phyloP scores from a whole-genome alignment of 176 grass and related monocot species.

The Raddia distichophylla region DNA sequence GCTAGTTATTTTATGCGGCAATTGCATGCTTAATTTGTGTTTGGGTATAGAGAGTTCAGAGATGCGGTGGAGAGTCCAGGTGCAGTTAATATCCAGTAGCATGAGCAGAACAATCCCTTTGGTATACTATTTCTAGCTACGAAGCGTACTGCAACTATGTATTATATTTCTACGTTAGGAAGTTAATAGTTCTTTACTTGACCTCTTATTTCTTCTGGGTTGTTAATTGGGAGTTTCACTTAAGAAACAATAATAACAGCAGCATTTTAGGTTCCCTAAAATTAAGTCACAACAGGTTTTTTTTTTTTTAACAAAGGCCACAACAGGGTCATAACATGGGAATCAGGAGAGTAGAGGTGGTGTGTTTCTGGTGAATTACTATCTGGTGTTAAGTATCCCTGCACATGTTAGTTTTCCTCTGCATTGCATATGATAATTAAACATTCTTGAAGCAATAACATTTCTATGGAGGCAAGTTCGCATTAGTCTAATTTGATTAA shows the following conservation, averaged over 20 bases:
- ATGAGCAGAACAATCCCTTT: slow-evolving; percentile 1
- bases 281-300: background rate
- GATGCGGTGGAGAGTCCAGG: slow-evolving; percentile 5
- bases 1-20: slow-evolving; percentile 36
- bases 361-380: background rate
- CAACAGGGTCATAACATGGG: background rate
- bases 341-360: background rate
- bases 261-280: background rate
- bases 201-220: background rate
- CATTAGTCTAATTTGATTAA: background rate
- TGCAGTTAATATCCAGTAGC: slow-evolving; percentile 30
- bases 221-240: background rate
- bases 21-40: background rate
- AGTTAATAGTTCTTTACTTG: background rate
- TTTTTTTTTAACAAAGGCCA: too few species aligned
- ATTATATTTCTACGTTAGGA: slow-evolving; percentile 7
- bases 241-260: background rate
- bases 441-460: background rate
- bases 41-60: background rate
- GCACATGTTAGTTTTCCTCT: background rate
- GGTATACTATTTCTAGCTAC: slow-evolving; percentile 4
- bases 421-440: background rate
- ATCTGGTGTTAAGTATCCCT: background rate
- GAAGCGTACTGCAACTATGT: background rate
- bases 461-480: background rate